A percentile compares a stretch with the other conserved stretches of the same genome.
Conservation (phyloP, 495 filamentous ascomycete genomes). For the Aspergillus affinis region DNA sequence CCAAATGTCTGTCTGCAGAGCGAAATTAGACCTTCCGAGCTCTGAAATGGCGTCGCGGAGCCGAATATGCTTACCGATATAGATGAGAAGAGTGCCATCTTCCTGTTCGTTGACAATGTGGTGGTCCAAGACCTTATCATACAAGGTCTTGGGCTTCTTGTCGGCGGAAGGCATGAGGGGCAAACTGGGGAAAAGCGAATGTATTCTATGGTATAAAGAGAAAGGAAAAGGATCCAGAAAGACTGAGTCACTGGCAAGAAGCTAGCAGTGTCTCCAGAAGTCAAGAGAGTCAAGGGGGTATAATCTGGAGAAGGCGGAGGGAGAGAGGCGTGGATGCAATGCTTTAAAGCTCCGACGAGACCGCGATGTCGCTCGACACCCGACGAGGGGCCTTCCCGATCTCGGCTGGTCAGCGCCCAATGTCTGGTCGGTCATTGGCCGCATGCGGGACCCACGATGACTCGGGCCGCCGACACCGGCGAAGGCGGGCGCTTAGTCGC, state of each 20-base stretch:
- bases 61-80: conserved; percentile 65
- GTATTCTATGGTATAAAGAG: conserved; percentile 8
- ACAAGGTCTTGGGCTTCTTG: conserved; percentile 79
- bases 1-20: conserved; percentile 77
- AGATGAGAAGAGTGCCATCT: conserved; percentile 88
- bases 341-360: conserved; percentile 28
- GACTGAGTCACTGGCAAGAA: conserved; percentile 7
- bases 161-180: conserved; percentile 78
- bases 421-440: conserved; percentile 30
- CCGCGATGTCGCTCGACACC: conserved; percentile 46
- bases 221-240: conserved; percentile 7
- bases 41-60: background rate
- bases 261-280: background rate
- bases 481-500: conserved; percentile 14
- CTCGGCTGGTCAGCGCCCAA: conserved; percentile 46
- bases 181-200: conserved; percentile 12
- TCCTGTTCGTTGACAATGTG: conserved; percentile 94
- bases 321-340: conserved; percentile 19
- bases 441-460: background rate
- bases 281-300: conserved; percentile 10
- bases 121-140: conserved; percentile 94
- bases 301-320: conserved; percentile 17
- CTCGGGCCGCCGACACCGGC: conserved; percentile 7
- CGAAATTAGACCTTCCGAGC: background rate
- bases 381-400: conserved; percentile 42